A percentile compares a stretch with the other conserved stretches of the same genome.
Conservation (phyloP, 106 monocot species). For the Cymbidium sinense region DNA sequence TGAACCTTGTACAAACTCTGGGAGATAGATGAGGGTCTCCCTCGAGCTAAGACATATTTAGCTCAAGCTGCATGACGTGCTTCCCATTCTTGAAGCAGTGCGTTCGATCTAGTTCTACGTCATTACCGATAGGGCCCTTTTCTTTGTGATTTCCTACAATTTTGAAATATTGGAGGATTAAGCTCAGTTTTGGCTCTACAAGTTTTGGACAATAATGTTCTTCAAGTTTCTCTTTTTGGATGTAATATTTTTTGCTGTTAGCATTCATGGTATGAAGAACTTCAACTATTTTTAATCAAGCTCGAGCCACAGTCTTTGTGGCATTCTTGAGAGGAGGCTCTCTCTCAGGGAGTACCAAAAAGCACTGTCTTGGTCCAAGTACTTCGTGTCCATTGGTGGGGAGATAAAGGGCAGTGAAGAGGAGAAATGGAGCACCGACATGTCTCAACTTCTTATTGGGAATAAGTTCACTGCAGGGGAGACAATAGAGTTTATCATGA, state of each 20-base stretch:
- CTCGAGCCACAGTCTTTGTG: not conserved
- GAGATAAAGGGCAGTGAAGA: constrained; percentile 57
- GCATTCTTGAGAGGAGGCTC: constrained; percentile 24
- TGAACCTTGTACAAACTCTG: too few species aligned
- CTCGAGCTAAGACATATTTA: not conserved
- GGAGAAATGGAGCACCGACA: constrained; percentile 90
- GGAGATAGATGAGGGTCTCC: too few species aligned
- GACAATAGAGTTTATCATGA: constrained; percentile 85
- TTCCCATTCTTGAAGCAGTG: too few species aligned
- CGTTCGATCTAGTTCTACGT: not conserved
- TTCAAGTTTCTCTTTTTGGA: constrained; percentile 1
- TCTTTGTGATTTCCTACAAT: not conserved
- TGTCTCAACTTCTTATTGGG: constrained; percentile 77
- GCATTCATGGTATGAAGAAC: constrained; percentile 34
- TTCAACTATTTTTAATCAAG: constrained; percentile 46
- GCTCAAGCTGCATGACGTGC: too few species aligned
- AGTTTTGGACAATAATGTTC: constrained; percentile 28
- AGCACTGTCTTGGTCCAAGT: too few species aligned
- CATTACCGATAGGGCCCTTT: too few species aligned
- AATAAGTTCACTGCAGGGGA: constrained; percentile 74
- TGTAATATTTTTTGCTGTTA: not conserved
- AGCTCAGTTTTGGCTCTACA: not conserved
- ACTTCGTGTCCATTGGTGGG: too few species aligned
- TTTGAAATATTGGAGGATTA: constrained; percentile 17
- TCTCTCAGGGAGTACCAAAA: too few species aligned